Conservation (phyloP, 768 basidiomycete genomes). For the Lentinula sp. region DNA sequence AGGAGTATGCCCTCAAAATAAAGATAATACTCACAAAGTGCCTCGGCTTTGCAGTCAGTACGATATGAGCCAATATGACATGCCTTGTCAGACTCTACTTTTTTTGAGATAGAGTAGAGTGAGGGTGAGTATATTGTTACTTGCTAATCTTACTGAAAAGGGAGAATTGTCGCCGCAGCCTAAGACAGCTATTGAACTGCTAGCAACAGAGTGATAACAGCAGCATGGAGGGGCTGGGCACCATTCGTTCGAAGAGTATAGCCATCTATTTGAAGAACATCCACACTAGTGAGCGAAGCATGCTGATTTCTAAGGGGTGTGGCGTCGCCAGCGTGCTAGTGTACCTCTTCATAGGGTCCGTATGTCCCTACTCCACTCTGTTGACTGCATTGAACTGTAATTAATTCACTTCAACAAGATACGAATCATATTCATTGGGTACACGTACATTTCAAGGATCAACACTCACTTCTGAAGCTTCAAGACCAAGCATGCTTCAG, state of each 20-base stretch:
- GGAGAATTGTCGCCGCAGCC: no score
- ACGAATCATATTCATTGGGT: not conserved
- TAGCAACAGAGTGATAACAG: no score
- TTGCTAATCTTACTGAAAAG: no score
- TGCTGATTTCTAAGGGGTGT: not conserved
- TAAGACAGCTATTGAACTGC: no score
- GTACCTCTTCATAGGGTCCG: not conserved
- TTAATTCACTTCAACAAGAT: not conserved
- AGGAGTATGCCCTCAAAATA: no score
- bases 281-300: no score
- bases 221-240: no score
- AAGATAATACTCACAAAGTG: not conserved
- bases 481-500: not conserved
- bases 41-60: not conserved
- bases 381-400: not conserved
- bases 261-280: no score
- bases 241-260: no score
- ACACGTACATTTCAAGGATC: not conserved
- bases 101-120: not conserved
- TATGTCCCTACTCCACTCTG: not conserved
- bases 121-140: not conserved
- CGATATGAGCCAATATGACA: not conserved
- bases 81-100: not conserved
- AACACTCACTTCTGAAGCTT: not conserved
- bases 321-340: not conserved